A percentile compares a stretch with the other conserved stretches of the same genome.
Evolutionary conservation across 805 yeast species (phyloP).

Genomic region (Metschnikowia lunata): DNA sequence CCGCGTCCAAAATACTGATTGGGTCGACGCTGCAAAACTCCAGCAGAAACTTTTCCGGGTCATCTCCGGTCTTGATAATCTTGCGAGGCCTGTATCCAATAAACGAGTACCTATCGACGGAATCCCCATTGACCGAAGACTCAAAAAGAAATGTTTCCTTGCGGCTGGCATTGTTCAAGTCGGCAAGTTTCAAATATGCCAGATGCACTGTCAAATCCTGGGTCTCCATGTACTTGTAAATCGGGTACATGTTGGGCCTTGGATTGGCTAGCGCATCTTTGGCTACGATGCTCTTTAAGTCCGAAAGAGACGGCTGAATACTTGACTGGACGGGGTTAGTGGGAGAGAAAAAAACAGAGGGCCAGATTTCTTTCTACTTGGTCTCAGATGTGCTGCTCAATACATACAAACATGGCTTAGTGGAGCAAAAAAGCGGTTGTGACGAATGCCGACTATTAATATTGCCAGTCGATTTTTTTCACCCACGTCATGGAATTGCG

Average conservation of each 20-base stretch:
- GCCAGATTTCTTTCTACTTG: not conserved
- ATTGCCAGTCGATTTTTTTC: too few species aligned
- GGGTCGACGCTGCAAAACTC: conserved; percentile 68
- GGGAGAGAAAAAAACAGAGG: not conserved
- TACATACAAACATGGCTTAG: not conserved
- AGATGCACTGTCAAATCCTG: conserved; percentile 84
- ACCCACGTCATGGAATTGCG: too few species aligned
- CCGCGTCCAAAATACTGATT: conserved; percentile 64
- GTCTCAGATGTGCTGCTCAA: not conserved
- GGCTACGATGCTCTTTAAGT: conserved; percentile 25
- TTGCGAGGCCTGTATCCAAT: conserved; percentile 84
- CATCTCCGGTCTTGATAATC: conserved; percentile 77
- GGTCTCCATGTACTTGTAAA: conserved; percentile 67
- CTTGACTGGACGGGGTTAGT: conserved; percentile 16
- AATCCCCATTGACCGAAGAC: conserved; percentile 84
- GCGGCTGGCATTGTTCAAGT: conserved; percentile 50
- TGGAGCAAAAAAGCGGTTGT: too few species aligned
- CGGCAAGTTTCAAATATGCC: conserved; percentile 81
- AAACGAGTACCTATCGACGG: conserved; percentile 84
- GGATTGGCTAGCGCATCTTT: conserved; percentile 7
- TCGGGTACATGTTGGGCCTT: conserved; percentile 73
- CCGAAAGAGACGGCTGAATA: conserved; percentile 36
- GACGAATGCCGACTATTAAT: too few species aligned
- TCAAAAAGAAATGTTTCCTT: conserved; percentile 79
- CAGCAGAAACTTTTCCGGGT: conserved; percentile 25